Evolutionary conservation across 139 green algal species (phyloP).

Genomic region (Yamagishiella unicocca): DNA sequence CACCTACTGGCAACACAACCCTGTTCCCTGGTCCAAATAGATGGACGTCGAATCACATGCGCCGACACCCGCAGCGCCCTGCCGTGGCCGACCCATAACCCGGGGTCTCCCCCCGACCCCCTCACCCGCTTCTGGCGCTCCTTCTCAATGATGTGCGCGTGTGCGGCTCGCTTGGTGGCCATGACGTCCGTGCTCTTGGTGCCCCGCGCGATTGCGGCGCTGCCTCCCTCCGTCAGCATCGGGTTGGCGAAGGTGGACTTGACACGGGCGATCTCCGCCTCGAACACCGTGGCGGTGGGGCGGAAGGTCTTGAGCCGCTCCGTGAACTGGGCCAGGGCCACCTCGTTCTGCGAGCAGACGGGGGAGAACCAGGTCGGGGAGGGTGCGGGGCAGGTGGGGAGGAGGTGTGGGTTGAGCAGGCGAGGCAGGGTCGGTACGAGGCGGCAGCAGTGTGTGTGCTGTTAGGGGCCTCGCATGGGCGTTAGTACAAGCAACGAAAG

Average conservation of each 20-base stretch:
- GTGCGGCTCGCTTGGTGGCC: constrained; percentile 74
- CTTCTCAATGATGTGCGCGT: constrained; percentile 72
- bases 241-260: constrained; percentile 43
- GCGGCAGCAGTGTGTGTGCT: no score
- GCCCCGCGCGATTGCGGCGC: constrained; percentile 25
- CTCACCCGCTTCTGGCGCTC: constrained; percentile 52
- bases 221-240: constrained; percentile 49
- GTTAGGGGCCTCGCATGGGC: no score
- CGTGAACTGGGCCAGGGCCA: constrained; percentile 77
- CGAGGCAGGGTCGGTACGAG: no score
- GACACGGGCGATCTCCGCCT: constrained; percentile 80
- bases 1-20: no score
- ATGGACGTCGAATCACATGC: no score
- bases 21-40: no score
- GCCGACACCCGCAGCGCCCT: no score
- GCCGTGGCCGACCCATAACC: no score
- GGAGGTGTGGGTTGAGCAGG: neutral
- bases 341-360: constrained; percentile 64
- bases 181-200: constrained; percentile 78
- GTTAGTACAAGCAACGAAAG: no score
- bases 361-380: neutral
- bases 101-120: neutral
- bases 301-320: constrained; percentile 80
- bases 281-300: constrained; percentile 90
- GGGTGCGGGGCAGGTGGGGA: constrained; percentile 7